Conservation (phyloP, 1,284 basidiomycete species). For the Veloboletus limbatus region DNA sequence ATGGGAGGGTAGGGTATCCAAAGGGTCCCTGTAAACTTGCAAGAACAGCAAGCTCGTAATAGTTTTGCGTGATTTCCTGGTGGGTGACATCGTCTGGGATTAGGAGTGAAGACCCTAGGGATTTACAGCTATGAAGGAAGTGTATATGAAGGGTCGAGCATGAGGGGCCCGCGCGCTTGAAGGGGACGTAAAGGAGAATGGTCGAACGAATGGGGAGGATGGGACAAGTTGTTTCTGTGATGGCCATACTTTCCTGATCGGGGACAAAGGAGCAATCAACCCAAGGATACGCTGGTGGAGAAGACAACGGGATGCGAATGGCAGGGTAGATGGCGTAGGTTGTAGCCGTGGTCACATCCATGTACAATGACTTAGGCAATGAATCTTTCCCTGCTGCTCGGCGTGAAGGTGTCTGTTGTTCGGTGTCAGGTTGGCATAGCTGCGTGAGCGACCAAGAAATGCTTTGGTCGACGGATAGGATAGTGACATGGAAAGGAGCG, state of each 20-base stretch:
- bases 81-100: constrained; percentile 41
- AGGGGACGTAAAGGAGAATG: constrained; percentile 53
- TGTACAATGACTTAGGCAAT: constrained; percentile 36
- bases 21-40: constrained; percentile 48
- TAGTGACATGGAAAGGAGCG: constrained; percentile 49
- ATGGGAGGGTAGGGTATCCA: constrained; percentile 52
- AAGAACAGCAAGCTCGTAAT: constrained; percentile 62
- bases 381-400: constrained; percentile 23
- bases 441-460: constrained; percentile 51
- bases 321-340: constrained; percentile 51
- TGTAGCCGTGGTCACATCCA: constrained; percentile 43
- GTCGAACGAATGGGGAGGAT: constrained; percentile 55
- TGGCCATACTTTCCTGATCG: constrained; percentile 31
- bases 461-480: constrained; percentile 55
- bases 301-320: constrained; percentile 38
- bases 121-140: constrained; percentile 49
- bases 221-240: constrained; percentile 34
- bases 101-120: constrained; percentile 38
- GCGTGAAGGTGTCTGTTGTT: constrained; percentile 25
- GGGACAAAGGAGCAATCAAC: constrained; percentile 25
- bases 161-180: constrained; percentile 18
- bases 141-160: constrained; percentile 56
- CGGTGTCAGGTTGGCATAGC: constrained; percentile 15
- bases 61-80: constrained; percentile 63
- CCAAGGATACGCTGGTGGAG: constrained; percentile 28